Base-by-base conservation (phyloP, 768 basidiomycete genomes). In the Gymnopilus junonius region DNA sequence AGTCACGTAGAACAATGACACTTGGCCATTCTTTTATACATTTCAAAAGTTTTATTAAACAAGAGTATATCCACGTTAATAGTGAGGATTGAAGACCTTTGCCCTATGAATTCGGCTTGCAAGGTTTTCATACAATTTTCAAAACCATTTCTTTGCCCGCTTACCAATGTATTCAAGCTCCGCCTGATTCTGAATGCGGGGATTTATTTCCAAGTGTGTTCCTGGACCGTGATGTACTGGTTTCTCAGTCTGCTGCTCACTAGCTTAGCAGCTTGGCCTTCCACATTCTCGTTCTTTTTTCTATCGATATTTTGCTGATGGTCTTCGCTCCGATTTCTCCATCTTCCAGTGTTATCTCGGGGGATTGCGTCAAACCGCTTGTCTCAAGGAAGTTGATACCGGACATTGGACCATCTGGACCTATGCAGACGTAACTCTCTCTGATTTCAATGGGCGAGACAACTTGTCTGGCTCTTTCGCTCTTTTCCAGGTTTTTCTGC, bases 1-100 rank as follows among this genome's bases (percentile, higher is more conserved):
- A 29, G 57, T 59, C 63, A 64, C 63, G 25, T 2, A 42, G 35
- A 51, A 58, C 51, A 23, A 48, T 32, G 40, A 46, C 32, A 56
- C n/a, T n/a, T n/a, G n/a, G n/a, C n/a, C n/a, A n/a, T n/a, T n/a
- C n/a, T n/a, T n/a, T n/a, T n/a, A n/a, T n/a, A n/a, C n/a, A n/a
- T n/a, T n/a, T n/a, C n/a, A n/a, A n/a, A n/a, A n/a, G n/a, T n/a
- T n/a, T n/a, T n/a, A n/a, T n/a, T n/a, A n/a, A n/a, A n/a, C n/a
- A n/a, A n/a, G n/a, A n/a, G n/a, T n/a, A n/a, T n/a, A n/a, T n/a
- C n/a, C n/a, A n/a, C n/a, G n/a, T n/a, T n/a, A n/a, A n/a, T n/a
- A n/a, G n/a, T n/a, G n/a, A n/a, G n/a, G n/a, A n/a, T 12, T 10
- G 14, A 12, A 39, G 3, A 10, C 37, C 1, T 39, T 4, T 14